Base-by-base conservation (phyloP, 495 filamentous ascomycete genomes). In the Copromyces sp. region DNA sequence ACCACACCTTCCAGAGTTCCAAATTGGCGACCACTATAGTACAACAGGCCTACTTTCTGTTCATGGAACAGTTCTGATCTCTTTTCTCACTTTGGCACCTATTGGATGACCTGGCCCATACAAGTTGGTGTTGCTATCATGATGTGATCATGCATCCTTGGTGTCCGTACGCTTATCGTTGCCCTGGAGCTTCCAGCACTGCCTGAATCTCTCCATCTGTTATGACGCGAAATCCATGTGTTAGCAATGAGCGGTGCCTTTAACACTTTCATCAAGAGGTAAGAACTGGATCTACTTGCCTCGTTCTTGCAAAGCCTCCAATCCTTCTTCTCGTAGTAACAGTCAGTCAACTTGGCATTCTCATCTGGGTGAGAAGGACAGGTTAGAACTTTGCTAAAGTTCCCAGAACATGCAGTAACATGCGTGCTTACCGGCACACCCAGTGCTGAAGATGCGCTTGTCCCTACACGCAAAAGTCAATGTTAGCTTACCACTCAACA, bases 401-500 rank as follows among this genome's bases (percentile, higher is more conserved):
- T 69, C 12, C 35, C 4, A 68, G 32, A 38, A 47, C 65, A 12
- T 41, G 65, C 24, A 38, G 35, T 72, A 38, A 68, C 47, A 39
- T 37, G 45, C 69, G 14, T 68, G 80, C 84, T 73, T 83, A 97
- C 95, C 88, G 80, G 95, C 87, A 76, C 95, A 99, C 39, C 95
- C 95, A 6, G 95, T 98, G 82, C 94, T 97, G 83, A 93, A 95
- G 78, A 99, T 99, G 77, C 95, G 88, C 87, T 98, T 95, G 84
- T 99, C 94, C 84, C 84, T 86, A 76, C 74, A 73, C 47, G 38
- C 40, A 59, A 39, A 47, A 71, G 38, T 70, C 65, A 68, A 69
- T 76, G 53, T 65, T 59, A 77, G 75, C 70, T 37, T 59, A 53
- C n/a, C 59, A 16, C 70, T n/a, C 70, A 40, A 45, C 14, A 45